Base-by-base conservation (phyloP, 129 eudicot species). In the Rutidosis leptorrhynchoides region DNA sequence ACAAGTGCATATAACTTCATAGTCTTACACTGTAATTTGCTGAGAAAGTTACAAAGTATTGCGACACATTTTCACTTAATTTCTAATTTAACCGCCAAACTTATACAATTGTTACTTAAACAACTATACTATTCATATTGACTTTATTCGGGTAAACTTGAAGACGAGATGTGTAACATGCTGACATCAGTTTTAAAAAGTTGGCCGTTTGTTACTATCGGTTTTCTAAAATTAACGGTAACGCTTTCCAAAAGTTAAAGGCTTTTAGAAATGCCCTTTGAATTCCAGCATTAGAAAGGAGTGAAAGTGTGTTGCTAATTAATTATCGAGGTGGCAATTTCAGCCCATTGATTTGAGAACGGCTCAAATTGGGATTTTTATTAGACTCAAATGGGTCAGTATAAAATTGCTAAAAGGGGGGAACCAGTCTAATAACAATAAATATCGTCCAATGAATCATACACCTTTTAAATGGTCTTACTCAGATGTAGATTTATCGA, bases 31-130 rank as follows among this genome's bases (percentile, higher is more conserved):
- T 23, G 24, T 25, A 32, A 37, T 30, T 37, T 8, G 64, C 11
- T 21, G 17, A 32, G 43, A 10, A 24, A 68, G 46, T 11, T 40
- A 16, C 45, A 28, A 21, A 2, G 29, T 21, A 66, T 62, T 19
- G 53, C 48, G 12, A 6, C 22, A 6, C 33, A 30, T 30, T 52
- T 67, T 30, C 72, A 28, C 69, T 45, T 23, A 33, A 67, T 67
- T 67, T 67, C 14, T 29, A 67, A 20, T 37, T 29, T 23, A 16
- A 12, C 33, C 16, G 23, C 62, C 10, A 6, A 26, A 32, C n/a
- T 49, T 19, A 6, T 27, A 19, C 29, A 66, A n/a, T 30, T 10
- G 60, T 19, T 49, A 51, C 71, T 27, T 26, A 46, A 66, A 51
- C 11, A 5, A 30, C 30, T 22, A 22, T 30, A 21, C 72, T 52